These are phyloP conservation scores for Chlorella vulgaris DNA, from an alignment of 139 green algal genomes.

Conservation along the genomic window DNA sequence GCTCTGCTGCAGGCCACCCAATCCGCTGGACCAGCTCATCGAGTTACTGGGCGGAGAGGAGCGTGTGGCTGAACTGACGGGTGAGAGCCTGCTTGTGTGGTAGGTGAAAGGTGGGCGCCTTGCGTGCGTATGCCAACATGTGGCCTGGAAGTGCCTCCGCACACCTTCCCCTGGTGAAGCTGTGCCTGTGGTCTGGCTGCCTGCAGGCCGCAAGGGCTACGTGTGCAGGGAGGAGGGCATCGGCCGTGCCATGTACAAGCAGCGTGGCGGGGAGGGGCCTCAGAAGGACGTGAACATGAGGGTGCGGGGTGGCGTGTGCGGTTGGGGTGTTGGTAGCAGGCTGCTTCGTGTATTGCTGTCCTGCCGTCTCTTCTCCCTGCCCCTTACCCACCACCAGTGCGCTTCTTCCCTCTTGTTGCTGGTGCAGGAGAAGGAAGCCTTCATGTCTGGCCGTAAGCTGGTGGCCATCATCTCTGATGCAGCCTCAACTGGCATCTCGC, in stretches of 20 bases:
- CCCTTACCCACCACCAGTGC: too few relatives aligned
- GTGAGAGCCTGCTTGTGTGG: background rate
- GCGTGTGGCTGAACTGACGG: constrained; percentile 83
- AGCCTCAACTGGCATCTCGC: constrained; percentile 65
- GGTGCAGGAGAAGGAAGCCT: constrained; percentile 41
- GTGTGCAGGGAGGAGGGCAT: background rate
- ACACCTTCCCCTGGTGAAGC: too few relatives aligned
- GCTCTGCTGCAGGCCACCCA: constrained; percentile 52
- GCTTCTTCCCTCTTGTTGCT: background rate
- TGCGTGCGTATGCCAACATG: background rate
- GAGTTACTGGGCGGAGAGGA: constrained; percentile 76
- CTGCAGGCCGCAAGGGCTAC: constrained; percentile 25
- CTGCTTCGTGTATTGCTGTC: too few relatives aligned
- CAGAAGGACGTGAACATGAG: constrained; percentile 41
- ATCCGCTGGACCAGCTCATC: constrained; percentile 90
- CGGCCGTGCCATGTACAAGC: background rate
- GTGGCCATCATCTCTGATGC: constrained; percentile 95
- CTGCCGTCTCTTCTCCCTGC: too few relatives aligned
- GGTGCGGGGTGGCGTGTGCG: background rate
- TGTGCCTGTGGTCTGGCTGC: too few relatives aligned
- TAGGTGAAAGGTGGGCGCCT: background rate
- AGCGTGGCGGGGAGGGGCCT: constrained; percentile 8
- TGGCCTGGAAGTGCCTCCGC: background rate
- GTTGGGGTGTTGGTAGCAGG: background rate
- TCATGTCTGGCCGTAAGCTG: constrained; percentile 72